Percentiles rank a stretch among this genome's conserved stretches.
phyloP scores from a whole-genome alignment of 768 basidiomycete genomes.

The Trametes villosa region DNA sequence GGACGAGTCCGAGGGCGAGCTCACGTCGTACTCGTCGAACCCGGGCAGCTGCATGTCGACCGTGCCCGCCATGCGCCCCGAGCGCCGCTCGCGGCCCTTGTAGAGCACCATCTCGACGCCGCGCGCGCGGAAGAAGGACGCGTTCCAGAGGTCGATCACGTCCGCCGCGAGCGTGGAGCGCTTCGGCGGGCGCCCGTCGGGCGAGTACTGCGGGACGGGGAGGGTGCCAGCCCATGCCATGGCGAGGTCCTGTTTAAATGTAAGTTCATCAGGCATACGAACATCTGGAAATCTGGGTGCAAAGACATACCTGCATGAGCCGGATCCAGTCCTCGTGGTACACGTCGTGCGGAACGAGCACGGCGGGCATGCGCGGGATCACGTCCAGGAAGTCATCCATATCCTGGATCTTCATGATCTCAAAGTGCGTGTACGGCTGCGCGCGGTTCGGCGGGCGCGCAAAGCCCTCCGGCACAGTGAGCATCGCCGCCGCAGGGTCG shows the following conservation, averaged over 20 bases:
- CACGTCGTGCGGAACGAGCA: constrained; percentile 77
- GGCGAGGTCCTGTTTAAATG: constrained; percentile 62
- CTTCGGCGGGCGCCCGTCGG: constrained; percentile 54
- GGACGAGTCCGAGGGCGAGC: constrained; percentile 46
- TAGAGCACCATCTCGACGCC: constrained; percentile 82
- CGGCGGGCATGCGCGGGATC: constrained; percentile 72
- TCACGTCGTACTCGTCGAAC: constrained; percentile 45
- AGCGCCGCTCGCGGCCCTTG: constrained; percentile 77
- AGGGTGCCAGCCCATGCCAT: constrained; percentile 80
- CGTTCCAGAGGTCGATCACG: constrained; percentile 81
- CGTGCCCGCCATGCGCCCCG: constrained; percentile 61
- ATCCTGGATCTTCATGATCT: constrained; percentile 70
- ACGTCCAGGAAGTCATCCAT: constrained; percentile 75
- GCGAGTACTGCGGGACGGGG: constrained; percentile 58
- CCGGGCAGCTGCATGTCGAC: constrained; percentile 60
- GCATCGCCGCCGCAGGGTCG: constrained; percentile 30
- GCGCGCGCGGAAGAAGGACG: constrained; percentile 71
- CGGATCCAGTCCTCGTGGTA: constrained; percentile 80
- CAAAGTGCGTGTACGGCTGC: constrained; percentile 71
- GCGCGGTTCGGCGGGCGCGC: constrained; percentile 70
- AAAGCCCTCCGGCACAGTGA: constrained; percentile 69
- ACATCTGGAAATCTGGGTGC: no score
- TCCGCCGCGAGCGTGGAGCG: constrained; percentile 67
- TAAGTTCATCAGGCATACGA: background rate
- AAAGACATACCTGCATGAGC: constrained; percentile 65